phyloP scores from a whole-genome alignment of 805 yeast species.

The Kockiozyma suomiensis region DNA sequence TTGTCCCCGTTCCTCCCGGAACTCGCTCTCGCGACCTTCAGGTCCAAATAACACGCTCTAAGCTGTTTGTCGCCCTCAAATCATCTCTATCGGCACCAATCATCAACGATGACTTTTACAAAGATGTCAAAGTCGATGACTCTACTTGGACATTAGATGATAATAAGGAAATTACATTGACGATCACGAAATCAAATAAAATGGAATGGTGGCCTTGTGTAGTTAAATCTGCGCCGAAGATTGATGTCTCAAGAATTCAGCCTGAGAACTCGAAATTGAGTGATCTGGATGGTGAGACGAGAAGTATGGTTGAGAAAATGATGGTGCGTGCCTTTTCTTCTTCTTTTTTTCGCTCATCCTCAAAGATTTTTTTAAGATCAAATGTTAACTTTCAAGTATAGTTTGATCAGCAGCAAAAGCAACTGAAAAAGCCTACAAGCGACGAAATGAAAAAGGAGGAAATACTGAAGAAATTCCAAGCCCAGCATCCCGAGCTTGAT shows the following conservation, averaged over 20 bases:
- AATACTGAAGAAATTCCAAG: conserved; percentile 45
- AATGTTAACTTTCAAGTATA: background rate
- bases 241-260: conserved; percentile 46
- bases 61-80: conserved; percentile 38
- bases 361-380: too few relatives aligned
- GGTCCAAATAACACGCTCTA: conserved; percentile 37
- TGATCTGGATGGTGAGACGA: conserved; percentile 49
- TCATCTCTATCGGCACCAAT: conserved; percentile 24
- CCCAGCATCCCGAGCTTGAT: conserved; percentile 49
- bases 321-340: conserved; percentile 39
- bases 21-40: conserved; percentile 44
- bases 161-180: conserved; percentile 43
- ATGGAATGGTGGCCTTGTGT: conserved; percentile 55
- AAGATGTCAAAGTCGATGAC: conserved; percentile 39
- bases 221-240: conserved; percentile 47
- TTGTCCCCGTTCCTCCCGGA: conserved; percentile 40
- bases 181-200: conserved; percentile 45
- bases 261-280: conserved; percentile 48
- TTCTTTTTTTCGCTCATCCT: background rate
- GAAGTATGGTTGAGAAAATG: conserved; percentile 52
- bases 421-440: conserved; percentile 44
- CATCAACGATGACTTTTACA: conserved; percentile 45
- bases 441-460: conserved; percentile 45
- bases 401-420: conserved; percentile 49
- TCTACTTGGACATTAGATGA: conserved; percentile 51